Conservation (phyloP, 2,329 filamentous ascomycete species). For the Fusarium brevicatenulatum region DNA sequence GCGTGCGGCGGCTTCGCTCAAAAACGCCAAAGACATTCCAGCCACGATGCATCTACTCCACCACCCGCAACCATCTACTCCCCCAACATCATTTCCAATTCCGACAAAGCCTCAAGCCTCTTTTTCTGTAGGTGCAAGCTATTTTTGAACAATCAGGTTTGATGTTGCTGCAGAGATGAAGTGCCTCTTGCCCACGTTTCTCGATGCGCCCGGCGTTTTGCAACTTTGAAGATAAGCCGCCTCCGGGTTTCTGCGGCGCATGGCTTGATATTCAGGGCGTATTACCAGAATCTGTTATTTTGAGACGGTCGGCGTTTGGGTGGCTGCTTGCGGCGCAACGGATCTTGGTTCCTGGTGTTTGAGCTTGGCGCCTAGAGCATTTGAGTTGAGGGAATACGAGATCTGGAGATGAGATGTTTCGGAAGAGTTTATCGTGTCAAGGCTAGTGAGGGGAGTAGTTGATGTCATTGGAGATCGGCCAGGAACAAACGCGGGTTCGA, state of each 20-base stretch:
- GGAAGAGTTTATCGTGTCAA: background rate
- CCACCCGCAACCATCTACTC: slow-evolving; percentile 29
- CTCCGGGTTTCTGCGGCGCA: background rate
- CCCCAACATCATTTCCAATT: background rate
- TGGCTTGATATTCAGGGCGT: slow-evolving; percentile 23
- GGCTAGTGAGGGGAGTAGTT: background rate
- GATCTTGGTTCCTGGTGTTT: background rate
- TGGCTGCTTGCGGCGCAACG: slow-evolving; percentile 20
- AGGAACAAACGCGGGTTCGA: background rate
- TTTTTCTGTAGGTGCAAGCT: background rate
- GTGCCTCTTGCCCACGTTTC: background rate
- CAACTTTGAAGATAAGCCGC: background rate
- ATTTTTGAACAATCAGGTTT: background rate
- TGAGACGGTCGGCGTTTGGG: background rate
- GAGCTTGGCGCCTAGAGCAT: background rate
- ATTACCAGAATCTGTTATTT: background rate
- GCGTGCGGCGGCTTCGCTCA: slow-evolving; percentile 17
- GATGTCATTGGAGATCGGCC: background rate
- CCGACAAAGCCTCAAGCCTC: background rate
- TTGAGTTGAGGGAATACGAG: background rate
- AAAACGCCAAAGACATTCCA: slow-evolving; percentile 32
- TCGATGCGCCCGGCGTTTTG: background rate
- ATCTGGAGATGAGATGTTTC: background rate
- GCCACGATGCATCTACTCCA: slow-evolving; percentile 23
- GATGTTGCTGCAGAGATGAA: background rate